Percentiles rank a stretch among this genome's conserved stretches.
Conservation (phyloP, 345 rosid genomes). For the Camelina neglecta region DNA sequence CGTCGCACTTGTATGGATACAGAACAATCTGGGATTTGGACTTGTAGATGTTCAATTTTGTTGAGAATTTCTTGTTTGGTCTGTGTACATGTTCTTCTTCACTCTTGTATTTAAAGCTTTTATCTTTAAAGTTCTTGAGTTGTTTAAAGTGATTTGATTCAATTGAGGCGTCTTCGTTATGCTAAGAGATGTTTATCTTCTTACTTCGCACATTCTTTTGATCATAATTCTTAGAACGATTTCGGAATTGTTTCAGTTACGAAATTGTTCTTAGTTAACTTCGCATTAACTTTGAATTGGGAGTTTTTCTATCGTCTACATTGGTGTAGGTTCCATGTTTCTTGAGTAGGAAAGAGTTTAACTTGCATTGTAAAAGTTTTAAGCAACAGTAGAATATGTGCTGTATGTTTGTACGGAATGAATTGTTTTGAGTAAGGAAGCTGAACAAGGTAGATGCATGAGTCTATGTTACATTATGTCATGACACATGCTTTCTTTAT, state of each 20-base stretch:
- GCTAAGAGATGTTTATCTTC: neutral
- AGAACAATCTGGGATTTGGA: too few species aligned
- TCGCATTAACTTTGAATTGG: neutral
- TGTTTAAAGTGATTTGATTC: neutral
- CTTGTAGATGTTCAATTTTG: too few species aligned
- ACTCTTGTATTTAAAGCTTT: neutral
- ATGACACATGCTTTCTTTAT: conserved; percentile 95
- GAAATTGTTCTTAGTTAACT: neutral
- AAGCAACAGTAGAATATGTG: too few species aligned
- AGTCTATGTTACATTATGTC: conserved; percentile 66
- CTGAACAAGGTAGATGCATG: conserved; percentile 63
- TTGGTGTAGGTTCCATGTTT: neutral
- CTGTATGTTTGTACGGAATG: conserved; percentile 6
- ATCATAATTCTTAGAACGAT: neutral
- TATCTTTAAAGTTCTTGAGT: neutral
- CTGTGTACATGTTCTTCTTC: neutral
- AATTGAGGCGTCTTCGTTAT: conserved; percentile 2
- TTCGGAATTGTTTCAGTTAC: neutral
- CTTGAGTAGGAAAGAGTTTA: neutral
- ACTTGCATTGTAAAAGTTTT: neutral
- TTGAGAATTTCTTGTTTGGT: neutral
- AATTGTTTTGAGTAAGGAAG: conserved; percentile 44
- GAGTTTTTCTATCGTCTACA: neutral
- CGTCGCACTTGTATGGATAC: too few species aligned
- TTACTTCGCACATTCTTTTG: neutral